Evolutionary conservation across 2,329 filamentous ascomycete genomes (phyloP).

Genomic region (Ilyonectria sp.): DNA sequence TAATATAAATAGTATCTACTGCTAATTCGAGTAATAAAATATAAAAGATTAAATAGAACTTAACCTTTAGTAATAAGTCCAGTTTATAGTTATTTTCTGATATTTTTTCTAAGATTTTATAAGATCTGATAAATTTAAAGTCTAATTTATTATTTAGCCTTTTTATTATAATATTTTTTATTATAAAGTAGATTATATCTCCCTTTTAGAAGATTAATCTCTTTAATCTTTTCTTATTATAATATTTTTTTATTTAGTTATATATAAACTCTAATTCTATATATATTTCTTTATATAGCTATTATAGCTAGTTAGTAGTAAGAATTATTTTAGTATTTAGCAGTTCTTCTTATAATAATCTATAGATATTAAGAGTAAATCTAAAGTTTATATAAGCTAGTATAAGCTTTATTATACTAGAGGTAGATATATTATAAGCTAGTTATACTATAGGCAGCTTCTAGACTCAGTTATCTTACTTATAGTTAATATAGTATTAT

Average conservation of each 20-base stretch:
- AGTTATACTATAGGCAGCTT: conserved; percentile 15
- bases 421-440: conserved; percentile 18
- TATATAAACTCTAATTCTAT: conserved; percentile 4
- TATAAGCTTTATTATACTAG: conserved; percentile 15
- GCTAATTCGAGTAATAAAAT: no score
- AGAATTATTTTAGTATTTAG: conserved; percentile 19
- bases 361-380: conserved; percentile 13
- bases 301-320: conserved; percentile 18
- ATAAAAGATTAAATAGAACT: no score
- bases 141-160: no score
- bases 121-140: no score
- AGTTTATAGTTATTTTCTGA: no score
- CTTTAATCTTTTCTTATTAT: conserved; percentile 34
- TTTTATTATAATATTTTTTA: not conserved
- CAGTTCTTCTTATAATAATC: not conserved
- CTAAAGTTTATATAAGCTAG: conserved; percentile 24
- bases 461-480: conserved; percentile 10
- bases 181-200: conserved; percentile 36
- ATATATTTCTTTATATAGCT: conserved; percentile 23
- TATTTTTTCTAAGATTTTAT: no score
- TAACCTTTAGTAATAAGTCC: no score
- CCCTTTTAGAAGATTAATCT: conserved; percentile 29
- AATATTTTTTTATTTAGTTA: conserved; percentile 30
- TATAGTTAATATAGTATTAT: no score
- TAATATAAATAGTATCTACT: no score